Base-by-base conservation (phyloP, 805 yeast species). In the Pichia deserticola region DNA sequence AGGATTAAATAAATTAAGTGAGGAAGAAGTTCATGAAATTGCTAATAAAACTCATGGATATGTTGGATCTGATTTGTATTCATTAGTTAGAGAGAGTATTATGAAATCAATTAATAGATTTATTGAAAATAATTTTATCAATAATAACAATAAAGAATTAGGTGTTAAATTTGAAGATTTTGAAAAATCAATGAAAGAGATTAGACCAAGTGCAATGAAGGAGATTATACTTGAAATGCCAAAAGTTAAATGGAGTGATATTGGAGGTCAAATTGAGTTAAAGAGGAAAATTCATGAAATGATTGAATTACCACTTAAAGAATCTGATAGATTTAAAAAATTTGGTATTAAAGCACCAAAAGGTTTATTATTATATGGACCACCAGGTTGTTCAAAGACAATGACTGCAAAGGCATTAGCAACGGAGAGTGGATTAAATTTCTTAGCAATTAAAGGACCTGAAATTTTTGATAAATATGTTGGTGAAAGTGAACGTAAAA, bases 321-420 rank as follows among this genome's bases (percentile, higher is more conserved):
- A 93, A 2, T 75, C 86, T 0, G 89, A 81, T 0, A 75, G 95
- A 0, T 93, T 93, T 64, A 72, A 72, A 20, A 71, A 77, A 40
- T 72, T 93, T 12, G 98, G 98, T 0, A 83, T 93, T 4, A 72
- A 78, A 40, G 89, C 98, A 0, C 99, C 99, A 4, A 86, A 88
- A 57, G 99, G 99, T 36, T 85, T 93, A 1, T 67, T 93, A 43
- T 71, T 93, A 25, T 93, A 93, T 65, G 99, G 99, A 0, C 99
- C 99, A 1, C 98, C 99, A 0, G 99, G 99, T 13, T 92, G 98
- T 70, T 90, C 97, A 10, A 92, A 92, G 60, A 92, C 99, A 0
- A 68, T 92, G 53, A 88, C 96, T 0, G 98, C 97, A 2, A 92
- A 92, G 61, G 97, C 97, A 0, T 69, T 92, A 33, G 98, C 98